Percentiles rank a stretch among this genome's conserved stretches.
Conservation (phyloP, 2,329 filamentous ascomycete genomes). For the Pseudogymnoascus sp. region DNA sequence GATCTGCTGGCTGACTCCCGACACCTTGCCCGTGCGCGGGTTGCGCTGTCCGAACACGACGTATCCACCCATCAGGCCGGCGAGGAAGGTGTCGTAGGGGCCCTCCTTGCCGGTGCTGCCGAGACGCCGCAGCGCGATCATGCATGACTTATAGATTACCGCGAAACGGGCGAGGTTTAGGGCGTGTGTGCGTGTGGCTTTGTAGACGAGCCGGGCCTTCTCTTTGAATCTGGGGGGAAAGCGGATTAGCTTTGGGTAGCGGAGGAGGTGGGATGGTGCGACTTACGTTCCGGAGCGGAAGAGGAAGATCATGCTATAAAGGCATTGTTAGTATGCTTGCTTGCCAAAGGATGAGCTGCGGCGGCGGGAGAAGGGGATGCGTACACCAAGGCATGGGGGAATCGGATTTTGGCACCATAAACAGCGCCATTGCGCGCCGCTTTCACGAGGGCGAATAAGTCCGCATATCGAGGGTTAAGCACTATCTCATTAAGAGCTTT, state of each 20-base stretch:
- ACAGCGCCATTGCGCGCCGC: constrained; percentile 93
- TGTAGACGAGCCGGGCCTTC: constrained; percentile 70
- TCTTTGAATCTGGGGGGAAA: constrained; percentile 52
- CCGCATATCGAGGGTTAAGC: constrained; percentile 78
- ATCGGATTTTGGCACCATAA: constrained; percentile 95
- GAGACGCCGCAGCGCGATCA: constrained; percentile 64
- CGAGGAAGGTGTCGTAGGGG: constrained; percentile 75
- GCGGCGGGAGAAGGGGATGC: constrained; percentile 17
- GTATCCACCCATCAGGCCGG: constrained; percentile 85
- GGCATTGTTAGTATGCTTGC: constrained; percentile 6
- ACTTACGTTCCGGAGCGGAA: constrained; percentile 84
- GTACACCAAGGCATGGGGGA: constrained; percentile 90
- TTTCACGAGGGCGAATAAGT: constrained; percentile 79
- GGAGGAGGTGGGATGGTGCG: background rate
- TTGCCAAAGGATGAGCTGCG: constrained; percentile 9
- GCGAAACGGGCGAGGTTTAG: constrained; percentile 89
- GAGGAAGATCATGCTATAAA: constrained; percentile 79
- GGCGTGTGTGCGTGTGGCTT: constrained; percentile 84
- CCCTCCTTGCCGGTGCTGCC: constrained; percentile 56
- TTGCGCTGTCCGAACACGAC: constrained; percentile 72
- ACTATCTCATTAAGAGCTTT: constrained; percentile 63
- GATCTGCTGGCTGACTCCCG: constrained; percentile 89
- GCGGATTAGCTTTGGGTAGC: constrained; percentile 6
- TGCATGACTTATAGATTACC: constrained; percentile 76
- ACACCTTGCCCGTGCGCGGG: constrained; percentile 58